Percentiles rank a stretch among this genome's conserved stretches.
Conservation (phyloP, 371 early-diverging fungal species). For the Fennellomyces sp. region DNA sequence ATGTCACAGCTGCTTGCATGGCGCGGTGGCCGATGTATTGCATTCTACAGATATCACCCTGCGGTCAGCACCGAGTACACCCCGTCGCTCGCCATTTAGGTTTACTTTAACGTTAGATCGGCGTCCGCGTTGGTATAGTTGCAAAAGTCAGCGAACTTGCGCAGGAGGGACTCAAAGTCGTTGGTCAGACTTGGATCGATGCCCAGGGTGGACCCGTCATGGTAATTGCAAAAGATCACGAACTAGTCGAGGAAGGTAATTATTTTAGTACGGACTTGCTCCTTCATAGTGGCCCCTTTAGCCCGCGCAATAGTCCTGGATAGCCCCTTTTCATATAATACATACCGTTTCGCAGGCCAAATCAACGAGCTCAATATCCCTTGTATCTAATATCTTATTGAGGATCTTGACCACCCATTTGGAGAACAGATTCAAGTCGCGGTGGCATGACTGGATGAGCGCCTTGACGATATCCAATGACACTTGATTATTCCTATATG, state of each 20-base stretch:
- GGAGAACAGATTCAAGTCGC: slow-evolving; percentile 82
- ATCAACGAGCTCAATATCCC: slow-evolving; percentile 55
- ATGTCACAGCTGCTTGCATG: slow-evolving; percentile 47
- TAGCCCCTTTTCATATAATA: no score
- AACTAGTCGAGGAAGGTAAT: slow-evolving; percentile 41
- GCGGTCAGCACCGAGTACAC: no score
- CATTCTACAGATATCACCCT: slow-evolving; percentile 33
- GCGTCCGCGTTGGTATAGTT: slow-evolving; percentile 43
- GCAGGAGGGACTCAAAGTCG: slow-evolving; percentile 49
- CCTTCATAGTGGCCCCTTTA: neutral
- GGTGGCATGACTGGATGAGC: slow-evolving; percentile 72
- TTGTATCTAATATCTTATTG: slow-evolving; percentile 52
- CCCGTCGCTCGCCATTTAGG: neutral
- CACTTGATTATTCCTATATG: slow-evolving; percentile 37
- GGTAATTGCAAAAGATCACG: slow-evolving; percentile 61
- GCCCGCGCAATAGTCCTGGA: no score
- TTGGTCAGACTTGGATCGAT: slow-evolving; percentile 70
- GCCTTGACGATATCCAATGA: slow-evolving; percentile 73
- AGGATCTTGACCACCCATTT: slow-evolving; percentile 64
- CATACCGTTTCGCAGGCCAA: slow-evolving; percentile 60
- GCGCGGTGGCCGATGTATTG: slow-evolving; percentile 55
- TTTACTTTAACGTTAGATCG: slow-evolving; percentile 33
- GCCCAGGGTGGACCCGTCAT: slow-evolving; percentile 69
- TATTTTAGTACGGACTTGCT: neutral
- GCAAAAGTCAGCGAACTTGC: slow-evolving; percentile 56